A percentile compares a stretch with the other conserved stretches of the same genome.
Evolutionary conservation across 2,329 filamentous ascomycete genomes (phyloP).

Genomic region (Colletotrichum sp.): DNA sequence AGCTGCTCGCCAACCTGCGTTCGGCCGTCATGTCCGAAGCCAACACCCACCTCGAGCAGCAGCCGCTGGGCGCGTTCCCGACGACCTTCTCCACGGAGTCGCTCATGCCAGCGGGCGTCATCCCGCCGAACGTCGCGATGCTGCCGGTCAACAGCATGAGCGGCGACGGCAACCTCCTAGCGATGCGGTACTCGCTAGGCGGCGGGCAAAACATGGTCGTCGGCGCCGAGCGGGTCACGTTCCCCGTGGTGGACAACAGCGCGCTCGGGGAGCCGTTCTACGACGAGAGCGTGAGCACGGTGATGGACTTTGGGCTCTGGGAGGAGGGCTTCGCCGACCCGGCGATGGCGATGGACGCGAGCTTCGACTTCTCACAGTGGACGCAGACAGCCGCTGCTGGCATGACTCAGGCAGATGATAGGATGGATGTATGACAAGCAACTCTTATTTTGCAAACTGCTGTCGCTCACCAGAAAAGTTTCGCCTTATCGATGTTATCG

Average conservation of each 20-base stretch:
- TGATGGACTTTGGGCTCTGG: constrained; percentile 40
- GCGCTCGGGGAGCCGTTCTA: constrained; percentile 32
- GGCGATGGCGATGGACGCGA: constrained; percentile 35
- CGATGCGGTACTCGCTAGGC: not conserved
- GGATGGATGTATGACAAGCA: constrained; percentile 9
- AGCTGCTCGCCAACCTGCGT: constrained; percentile 34
- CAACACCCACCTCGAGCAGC: not conserved
- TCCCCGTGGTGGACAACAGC: constrained; percentile 32
- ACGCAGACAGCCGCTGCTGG: constrained; percentile 12
- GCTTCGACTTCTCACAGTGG: constrained; percentile 36
- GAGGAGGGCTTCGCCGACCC: constrained; percentile 43
- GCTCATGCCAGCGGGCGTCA: not conserved
- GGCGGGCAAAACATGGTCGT: not conserved
- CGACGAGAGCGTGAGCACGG: constrained; percentile 28
- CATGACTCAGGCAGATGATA: constrained; percentile 17
- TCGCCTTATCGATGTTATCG: not conserved
- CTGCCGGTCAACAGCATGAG: not conserved
- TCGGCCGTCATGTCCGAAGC: constrained; percentile 26
- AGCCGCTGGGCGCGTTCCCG: not conserved
- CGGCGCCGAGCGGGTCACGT: constrained; percentile 18
- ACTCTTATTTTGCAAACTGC: not conserved
- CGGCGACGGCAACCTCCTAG: not conserved
- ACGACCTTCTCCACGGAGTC: constrained; percentile 7
- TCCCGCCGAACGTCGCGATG: not conserved
- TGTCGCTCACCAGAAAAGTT: not conserved